Percentiles rank a stretch among this genome's conserved stretches.
Evolutionary conservation across 2,329 filamentous ascomycete genomes (phyloP).

Genomic region (Nakataea oryzae): DNA sequence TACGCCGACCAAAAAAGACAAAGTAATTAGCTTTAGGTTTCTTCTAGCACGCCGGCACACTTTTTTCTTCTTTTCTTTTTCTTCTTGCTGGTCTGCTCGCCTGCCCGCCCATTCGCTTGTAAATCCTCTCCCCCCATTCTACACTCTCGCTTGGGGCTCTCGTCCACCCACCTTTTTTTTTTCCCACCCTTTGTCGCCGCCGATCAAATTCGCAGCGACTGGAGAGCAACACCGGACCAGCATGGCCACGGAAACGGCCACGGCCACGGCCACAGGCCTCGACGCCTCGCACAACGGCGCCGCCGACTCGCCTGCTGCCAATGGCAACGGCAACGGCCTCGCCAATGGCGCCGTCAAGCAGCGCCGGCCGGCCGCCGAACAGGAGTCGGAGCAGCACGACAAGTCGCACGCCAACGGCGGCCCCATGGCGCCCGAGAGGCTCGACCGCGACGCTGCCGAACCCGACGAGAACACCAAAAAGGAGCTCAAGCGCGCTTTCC

Average conservation of each 20-base stretch:
- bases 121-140: neutral
- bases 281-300: neutral
- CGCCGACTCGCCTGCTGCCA: conserved; percentile 12
- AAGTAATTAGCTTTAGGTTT: neutral
- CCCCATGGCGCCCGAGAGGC: neutral
- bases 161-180: neutral
- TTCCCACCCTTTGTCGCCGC: too few relatives aligned
- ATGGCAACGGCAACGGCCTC: conserved; percentile 6
- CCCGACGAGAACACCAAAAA: conserved; percentile 11
- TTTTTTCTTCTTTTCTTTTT: neutral
- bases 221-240: neutral
- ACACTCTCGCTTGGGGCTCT: neutral
- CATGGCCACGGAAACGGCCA: neutral
- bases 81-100: neutral
- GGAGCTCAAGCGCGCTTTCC: conserved; percentile 24
- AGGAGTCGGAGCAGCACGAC: neutral
- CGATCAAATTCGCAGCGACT: neutral
- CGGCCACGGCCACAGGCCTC: conserved; percentile 1
- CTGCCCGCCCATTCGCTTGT: neutral
- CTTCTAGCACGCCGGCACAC: too few relatives aligned
- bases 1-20: neutral
- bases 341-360: neutral
- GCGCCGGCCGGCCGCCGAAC: neutral
- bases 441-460: neutral
- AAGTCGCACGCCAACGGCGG: neutral